These are phyloP conservation scores for Coemansia sp. DNA, from an alignment of 192 early-diverging fungal species.

Conservation along the genomic window DNA sequence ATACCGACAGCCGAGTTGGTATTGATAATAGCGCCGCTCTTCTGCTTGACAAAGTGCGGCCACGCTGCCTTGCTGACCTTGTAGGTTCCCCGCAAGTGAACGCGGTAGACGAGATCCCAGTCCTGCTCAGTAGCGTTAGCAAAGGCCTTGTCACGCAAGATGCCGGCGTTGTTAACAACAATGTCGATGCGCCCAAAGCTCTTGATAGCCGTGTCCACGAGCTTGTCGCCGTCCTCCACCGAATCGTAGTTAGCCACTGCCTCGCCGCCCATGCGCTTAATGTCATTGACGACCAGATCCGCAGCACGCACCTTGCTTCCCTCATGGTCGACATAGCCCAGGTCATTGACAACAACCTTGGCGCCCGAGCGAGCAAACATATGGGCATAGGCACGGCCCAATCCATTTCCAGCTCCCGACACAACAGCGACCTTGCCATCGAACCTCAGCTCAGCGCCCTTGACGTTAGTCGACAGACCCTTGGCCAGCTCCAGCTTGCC, in stretches of 20 bases:
- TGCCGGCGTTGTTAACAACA: conserved; percentile 97
- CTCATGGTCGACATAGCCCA: conserved; percentile 61
- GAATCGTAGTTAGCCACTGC: conserved; percentile 93
- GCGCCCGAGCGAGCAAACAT: conserved; percentile 85
- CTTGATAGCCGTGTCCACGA: conserved; percentile 88
- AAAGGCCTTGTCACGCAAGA: conserved; percentile 95
- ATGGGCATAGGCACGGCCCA: conserved; percentile 85
- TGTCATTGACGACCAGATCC: conserved; percentile 82
- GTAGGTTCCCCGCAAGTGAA: conserved; percentile 91
- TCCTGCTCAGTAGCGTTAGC: conserved; percentile 84
- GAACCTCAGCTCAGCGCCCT: conserved; percentile 60
- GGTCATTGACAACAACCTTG: conserved; percentile 89
- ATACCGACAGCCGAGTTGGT: conserved; percentile 92
- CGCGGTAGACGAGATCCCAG: conserved; percentile 90
- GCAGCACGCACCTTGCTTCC: conserved; percentile 51
- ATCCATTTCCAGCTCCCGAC: conserved; percentile 90
- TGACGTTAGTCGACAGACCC: conserved; percentile 59
- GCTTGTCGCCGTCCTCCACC: conserved; percentile 94
- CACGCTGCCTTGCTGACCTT: conserved; percentile 95
- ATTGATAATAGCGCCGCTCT: conserved; percentile 94
- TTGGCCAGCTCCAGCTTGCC: conserved; percentile 76
- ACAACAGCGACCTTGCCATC: conserved; percentile 82
- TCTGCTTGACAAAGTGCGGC: conserved; percentile 91
- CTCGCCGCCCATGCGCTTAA: conserved; percentile 75
- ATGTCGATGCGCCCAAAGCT: conserved; percentile 78